phyloP scores from a whole-genome alignment of 495 filamentous ascomycete genomes.

The Paragyromitra xinjiangensis region DNA sequence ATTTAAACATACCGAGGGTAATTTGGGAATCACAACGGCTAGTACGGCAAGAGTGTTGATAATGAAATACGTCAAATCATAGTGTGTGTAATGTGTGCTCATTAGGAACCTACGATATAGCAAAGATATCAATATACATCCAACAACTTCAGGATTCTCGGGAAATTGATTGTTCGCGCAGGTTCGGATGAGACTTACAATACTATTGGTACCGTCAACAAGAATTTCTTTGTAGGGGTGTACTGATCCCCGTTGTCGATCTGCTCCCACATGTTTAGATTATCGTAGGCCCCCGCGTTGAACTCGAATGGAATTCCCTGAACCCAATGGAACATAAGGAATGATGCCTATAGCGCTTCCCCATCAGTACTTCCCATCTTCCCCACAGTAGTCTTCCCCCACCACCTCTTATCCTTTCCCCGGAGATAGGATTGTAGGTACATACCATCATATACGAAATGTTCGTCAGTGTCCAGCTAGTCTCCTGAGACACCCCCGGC shows the following conservation, averaged over 20 bases:
- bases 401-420: background rate
- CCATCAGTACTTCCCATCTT: slow-evolving; percentile 40
- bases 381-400: background rate
- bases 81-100: slow-evolving; percentile 98
- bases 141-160: background rate
- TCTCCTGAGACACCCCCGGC: slow-evolving; percentile 93
- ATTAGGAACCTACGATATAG: slow-evolving; percentile 71
- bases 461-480: slow-evolving; percentile 97
- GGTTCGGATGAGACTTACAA: slow-evolving; percentile 60
- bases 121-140: slow-evolving; percentile 19
- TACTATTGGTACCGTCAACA: slow-evolving; percentile 90
- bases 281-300: slow-evolving; percentile 98
- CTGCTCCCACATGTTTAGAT: slow-evolving; percentile 99
- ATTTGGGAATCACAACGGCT: slow-evolving; percentile 91
- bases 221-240: slow-evolving; percentile 97
- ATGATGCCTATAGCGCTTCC: slow-evolving; percentile 71
- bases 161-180: background rate
- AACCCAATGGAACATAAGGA: slow-evolving; percentile 99
- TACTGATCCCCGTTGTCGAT: slow-evolving; percentile 99
- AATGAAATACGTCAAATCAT: slow-evolving; percentile 93
- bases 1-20: slow-evolving; percentile 79
- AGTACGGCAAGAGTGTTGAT: slow-evolving; percentile 94
- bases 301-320: slow-evolving; percentile 98
- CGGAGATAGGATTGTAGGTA: slow-evolving; percentile 14
- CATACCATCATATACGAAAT: slow-evolving; percentile 90